Evolutionary conservation across 2,329 filamentous ascomycete species (phyloP).

Genomic region (Trichoderma breve): DNA sequence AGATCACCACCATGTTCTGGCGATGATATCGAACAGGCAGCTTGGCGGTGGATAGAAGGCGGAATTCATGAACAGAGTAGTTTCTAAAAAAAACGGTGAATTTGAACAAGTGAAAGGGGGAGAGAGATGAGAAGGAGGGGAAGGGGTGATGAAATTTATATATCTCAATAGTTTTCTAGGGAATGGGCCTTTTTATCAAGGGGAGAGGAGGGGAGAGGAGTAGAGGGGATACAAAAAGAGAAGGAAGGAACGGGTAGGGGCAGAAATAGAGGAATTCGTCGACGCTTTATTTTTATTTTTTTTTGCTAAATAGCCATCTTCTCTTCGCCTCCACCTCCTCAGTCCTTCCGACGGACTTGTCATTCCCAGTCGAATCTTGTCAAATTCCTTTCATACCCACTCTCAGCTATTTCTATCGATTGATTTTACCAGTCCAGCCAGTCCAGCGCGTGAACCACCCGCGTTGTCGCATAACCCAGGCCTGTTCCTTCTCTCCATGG

Average conservation of each 20-base stretch:
- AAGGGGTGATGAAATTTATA: too few species aligned
- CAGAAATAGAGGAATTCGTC: not conserved
- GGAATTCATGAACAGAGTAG: conserved; percentile 12
- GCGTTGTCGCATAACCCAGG: not conserved
- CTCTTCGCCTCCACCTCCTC: conserved; percentile 20
- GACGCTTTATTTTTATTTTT: not conserved
- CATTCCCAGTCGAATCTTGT: not conserved
- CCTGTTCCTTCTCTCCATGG: not conserved
- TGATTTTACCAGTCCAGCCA: not conserved
- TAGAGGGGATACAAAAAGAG: not conserved
- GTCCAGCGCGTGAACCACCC: not conserved
- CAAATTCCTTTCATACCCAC: not conserved
- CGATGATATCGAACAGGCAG: conserved; percentile 34
- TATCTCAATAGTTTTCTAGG: too few species aligned
- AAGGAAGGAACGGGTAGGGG: not conserved
- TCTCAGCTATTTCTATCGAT: not conserved
- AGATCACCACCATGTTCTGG: conserved; percentile 19
- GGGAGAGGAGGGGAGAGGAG: not conserved
- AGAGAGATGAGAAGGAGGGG: too few species aligned
- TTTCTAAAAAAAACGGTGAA: too few species aligned
- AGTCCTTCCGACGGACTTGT: conserved; percentile 1
- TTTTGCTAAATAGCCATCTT: conserved; percentile 9
- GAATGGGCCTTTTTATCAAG: too few species aligned
- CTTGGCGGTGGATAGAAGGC: conserved; percentile 34
- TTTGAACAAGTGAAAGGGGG: too few species aligned